These are phyloP conservation scores for Pulveroboletus ravenelii DNA, from an alignment of 768 basidiomycete species.

Conservation along the genomic window DNA sequence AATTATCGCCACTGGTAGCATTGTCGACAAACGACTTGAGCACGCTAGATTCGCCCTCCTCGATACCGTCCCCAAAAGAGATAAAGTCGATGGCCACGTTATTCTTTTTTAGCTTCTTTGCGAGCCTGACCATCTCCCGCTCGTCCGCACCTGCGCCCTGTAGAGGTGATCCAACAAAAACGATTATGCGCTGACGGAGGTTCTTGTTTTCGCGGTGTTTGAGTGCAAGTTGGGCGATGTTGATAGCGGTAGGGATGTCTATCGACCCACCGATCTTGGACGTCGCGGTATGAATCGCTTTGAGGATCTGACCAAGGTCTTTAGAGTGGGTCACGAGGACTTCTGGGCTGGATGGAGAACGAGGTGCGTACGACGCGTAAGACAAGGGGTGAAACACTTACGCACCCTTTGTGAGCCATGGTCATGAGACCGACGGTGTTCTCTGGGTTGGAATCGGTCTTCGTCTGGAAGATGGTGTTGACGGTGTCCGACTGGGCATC, in stretches of 20 bases:
- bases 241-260: slow-evolving; percentile 87
- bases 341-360: slow-evolving; percentile 60
- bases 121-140: slow-evolving; percentile 78
- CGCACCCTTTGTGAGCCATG: slow-evolving; percentile 94
- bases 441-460: slow-evolving; percentile 95
- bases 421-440: slow-evolving; percentile 98
- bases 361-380: background rate
- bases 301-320: slow-evolving; percentile 87
- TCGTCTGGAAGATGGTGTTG: slow-evolving; percentile 83
- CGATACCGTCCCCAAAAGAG: slow-evolving; percentile 86
- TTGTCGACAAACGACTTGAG: slow-evolving; percentile 81
- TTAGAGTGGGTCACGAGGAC: slow-evolving; percentile 95
- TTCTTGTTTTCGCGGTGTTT: slow-evolving; percentile 99
- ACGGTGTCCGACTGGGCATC: slow-evolving; percentile 91
- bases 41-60: slow-evolving; percentile 61
- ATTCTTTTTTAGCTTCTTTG: slow-evolving; percentile 99
- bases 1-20: slow-evolving; percentile 78
- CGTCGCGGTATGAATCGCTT: slow-evolving; percentile 68
- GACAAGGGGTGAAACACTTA: slow-evolving; percentile 7
- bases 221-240: slow-evolving; percentile 90
- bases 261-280: slow-evolving; percentile 73
- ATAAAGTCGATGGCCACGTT: slow-evolving; percentile 94
- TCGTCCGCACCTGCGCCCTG: slow-evolving; percentile 66
- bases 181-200: slow-evolving; percentile 90
- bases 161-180: slow-evolving; percentile 90